Percentiles rank a stretch among this genome's conserved stretches.
Conservation (phyloP, 179 eudicot genomes). For the Sideroxylon spinosum region DNA sequence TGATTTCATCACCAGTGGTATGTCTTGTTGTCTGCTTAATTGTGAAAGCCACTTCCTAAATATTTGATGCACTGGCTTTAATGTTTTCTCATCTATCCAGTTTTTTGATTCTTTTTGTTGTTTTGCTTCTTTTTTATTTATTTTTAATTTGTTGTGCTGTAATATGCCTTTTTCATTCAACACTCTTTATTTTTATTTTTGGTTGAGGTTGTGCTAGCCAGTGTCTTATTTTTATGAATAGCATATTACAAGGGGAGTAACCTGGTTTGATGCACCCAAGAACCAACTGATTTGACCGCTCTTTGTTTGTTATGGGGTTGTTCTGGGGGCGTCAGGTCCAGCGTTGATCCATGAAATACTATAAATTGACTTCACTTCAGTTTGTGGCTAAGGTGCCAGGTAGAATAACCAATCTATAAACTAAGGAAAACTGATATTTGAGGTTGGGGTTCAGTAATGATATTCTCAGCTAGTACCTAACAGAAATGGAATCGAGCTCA, state of each 20-base stretch:
- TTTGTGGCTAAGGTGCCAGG: background rate
- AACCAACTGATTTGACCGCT: background rate
- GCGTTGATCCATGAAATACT: background rate
- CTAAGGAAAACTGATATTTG: no score
- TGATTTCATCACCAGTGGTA: conserved; percentile 96
- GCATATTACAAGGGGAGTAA: background rate
- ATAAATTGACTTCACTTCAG: background rate
- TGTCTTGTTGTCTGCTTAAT: conserved; percentile 14
- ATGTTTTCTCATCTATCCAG: background rate
- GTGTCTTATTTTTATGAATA: no score
- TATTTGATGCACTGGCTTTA: background rate
- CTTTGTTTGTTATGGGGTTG: background rate
- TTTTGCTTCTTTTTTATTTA: no score
- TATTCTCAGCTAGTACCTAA: background rate
- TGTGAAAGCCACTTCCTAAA: conserved; percentile 6
- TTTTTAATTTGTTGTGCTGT: background rate
- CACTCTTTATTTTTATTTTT: no score
- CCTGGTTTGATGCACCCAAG: background rate
- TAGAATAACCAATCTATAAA: no score
- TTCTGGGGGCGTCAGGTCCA: background rate
- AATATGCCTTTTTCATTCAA: background rate
- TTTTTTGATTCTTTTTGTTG: background rate
- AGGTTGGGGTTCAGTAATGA: background rate
- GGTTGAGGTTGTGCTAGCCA: no score
- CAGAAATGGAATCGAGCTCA: background rate